Evolutionary conservation across 805 yeast genomes (phyloP), one percentile per base, ranked within the genome.

Genomic region (Saturnispora mendoncae): DNA sequence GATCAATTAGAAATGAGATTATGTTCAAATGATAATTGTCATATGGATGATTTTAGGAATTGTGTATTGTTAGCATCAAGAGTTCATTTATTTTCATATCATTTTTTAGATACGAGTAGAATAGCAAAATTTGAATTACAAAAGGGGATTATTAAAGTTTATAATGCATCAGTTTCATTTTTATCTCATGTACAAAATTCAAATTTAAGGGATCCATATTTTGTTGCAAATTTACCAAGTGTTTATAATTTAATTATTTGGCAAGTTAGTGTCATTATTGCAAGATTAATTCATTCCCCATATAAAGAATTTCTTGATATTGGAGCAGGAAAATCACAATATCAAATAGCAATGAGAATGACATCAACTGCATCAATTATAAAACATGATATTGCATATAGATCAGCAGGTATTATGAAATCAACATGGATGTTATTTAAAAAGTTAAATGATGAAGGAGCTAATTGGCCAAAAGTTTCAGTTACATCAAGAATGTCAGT

Each of bases 391-490:
- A 79, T 92, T 69, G 85, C 97, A 0, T 85, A 84, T 57, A 72
- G 97, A 49, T 84, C 95, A 0, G 79, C 94, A 35, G 96, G 95
- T 7, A 86, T 92, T 45, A 85, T 92, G 92, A 74, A 83, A 53
- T 87, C 87, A 55, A 80, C 87, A 67, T 90, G 98, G 98, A 84
- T 82, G 45, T 68, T 87, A 45, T 84, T 84, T 60, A 74, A 80
- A 38, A 71, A 80, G 4, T 64, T 87, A 50, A 74, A 78, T 48
- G 79, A 74, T 32, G 75, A 72, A 46, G 60, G 54, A 27, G 59
- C 60, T n/a, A 50, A 56, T 43, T 59, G 62, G 8, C 57, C 58
- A 13, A 63, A 66, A 31, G 77, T 84, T 4, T 71, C 72, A 3
- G 80, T 88, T 13, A 69, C 84, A 38, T 80, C 94, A 4, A 72